These are phyloP conservation scores for Suillus ampliporus DNA, from an alignment of 768 basidiomycete species.

Conservation along the genomic window DNA sequence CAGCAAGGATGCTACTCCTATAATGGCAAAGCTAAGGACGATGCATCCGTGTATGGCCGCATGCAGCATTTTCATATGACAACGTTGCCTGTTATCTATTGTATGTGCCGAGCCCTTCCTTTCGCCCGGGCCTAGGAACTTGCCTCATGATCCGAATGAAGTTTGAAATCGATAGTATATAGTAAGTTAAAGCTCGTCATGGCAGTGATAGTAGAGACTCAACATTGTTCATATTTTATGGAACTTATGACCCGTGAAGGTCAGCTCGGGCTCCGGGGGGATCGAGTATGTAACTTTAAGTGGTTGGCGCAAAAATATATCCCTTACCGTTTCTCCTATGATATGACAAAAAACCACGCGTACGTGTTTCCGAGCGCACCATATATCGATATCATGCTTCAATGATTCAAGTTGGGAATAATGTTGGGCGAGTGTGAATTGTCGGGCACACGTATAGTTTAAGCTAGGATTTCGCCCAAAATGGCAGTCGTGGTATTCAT, in stretches of 20 bases:
- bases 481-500: slow-evolving; percentile 4
- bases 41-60: too few relatives aligned
- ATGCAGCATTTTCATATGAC: neutral
- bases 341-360: neutral
- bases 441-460: neutral
- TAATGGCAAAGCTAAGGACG: neutral
- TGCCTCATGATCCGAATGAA: slow-evolving; percentile 5
- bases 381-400: neutral
- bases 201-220: neutral
- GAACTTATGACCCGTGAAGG: neutral
- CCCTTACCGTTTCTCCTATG: neutral
- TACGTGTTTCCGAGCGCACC: neutral
- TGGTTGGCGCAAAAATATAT: neutral
- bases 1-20: neutral
- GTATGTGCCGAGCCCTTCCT: neutral
- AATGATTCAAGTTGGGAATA: neutral
- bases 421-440: neutral
- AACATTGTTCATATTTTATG: neutral
- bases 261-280: neutral
- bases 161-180: neutral
- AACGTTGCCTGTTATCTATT: neutral
- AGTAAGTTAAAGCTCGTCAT: neutral
- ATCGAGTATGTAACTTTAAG: neutral
- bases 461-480: slow-evolving; percentile 1
- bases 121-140: neutral